Percentiles rank a stretch among this genome's conserved stretches.
phyloP scores from a whole-genome alignment of 176 grass and related monocot species.

The Phoenix roebelenii region DNA sequence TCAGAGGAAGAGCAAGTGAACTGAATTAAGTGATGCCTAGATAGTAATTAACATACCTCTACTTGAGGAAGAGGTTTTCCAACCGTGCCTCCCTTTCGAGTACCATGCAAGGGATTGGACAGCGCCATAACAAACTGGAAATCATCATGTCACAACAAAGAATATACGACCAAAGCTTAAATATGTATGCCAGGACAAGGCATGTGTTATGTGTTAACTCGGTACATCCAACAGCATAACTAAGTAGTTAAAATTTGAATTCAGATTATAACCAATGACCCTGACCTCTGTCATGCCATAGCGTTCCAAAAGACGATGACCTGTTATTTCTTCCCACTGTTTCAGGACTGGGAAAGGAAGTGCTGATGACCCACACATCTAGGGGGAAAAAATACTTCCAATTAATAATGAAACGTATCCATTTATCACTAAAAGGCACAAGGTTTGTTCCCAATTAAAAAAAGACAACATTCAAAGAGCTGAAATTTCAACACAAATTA shows the following conservation, averaged over 20 bases:
- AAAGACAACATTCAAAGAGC: no score
- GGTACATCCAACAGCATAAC: background rate
- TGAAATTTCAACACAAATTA: no score
- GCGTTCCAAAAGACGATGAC: slow-evolving; percentile 82
- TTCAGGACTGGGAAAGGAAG: slow-evolving; percentile 94
- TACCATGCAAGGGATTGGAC: slow-evolving; percentile 82
- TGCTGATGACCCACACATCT: slow-evolving; percentile 98
- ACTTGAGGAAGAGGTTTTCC: slow-evolving; percentile 80
- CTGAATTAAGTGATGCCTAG: slow-evolving; percentile 4
- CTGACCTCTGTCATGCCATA: slow-evolving; percentile 97
- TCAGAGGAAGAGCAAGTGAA: background rate
- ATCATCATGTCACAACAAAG: slow-evolving; percentile 17
- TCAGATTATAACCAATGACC: background rate
- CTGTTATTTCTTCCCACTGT: slow-evolving; percentile 81
- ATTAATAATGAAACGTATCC: background rate
- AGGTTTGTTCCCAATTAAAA: background rate
- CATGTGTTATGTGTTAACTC: background rate
- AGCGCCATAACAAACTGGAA: slow-evolving; percentile 94
- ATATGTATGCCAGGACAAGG: background rate
- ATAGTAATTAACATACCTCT: slow-evolving; percentile 45
- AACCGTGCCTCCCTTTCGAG: slow-evolving; percentile 72
- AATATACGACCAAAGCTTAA: background rate
- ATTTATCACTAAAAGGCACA: background rate
- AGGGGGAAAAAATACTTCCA: slow-evolving; percentile 18
- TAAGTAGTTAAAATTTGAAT: no score